phyloP scores from a whole-genome alignment of 2,329 filamentous ascomycete species.

The Hymenoscyphus linearis region DNA sequence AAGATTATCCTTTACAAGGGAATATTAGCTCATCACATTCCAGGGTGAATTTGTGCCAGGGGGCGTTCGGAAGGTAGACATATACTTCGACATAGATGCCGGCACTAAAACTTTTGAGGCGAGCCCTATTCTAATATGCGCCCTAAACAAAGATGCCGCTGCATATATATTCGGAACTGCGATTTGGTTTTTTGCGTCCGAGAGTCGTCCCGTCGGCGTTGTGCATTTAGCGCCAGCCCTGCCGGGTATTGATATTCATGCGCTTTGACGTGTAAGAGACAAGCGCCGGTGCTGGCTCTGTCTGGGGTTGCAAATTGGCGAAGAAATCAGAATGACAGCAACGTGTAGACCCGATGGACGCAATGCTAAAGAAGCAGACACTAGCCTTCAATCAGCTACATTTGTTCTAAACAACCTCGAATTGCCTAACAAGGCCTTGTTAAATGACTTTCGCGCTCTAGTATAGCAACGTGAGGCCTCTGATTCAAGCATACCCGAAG shows the following conservation, averaged over 20 bases:
- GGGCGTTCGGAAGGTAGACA: background rate
- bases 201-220: background rate
- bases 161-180: background rate
- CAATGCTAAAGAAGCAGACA: background rate
- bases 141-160: background rate
- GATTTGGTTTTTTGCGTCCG: background rate
- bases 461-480: background rate
- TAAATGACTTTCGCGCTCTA: background rate
- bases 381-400: background rate
- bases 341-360: background rate
- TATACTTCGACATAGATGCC: background rate
- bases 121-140: background rate
- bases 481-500: background rate
- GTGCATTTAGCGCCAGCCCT: background rate
- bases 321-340: background rate
- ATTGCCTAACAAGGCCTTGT: background rate
- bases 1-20: background rate
- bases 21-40: background rate
- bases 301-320: background rate
- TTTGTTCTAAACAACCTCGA: background rate
- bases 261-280: background rate
- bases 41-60: background rate
- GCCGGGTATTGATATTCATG: background rate
- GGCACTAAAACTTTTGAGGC: background rate
- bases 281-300: background rate